phyloP scores from a whole-genome alignment of 2,329 filamentous ascomycete species.

The Fusarium dlaminii region DNA sequence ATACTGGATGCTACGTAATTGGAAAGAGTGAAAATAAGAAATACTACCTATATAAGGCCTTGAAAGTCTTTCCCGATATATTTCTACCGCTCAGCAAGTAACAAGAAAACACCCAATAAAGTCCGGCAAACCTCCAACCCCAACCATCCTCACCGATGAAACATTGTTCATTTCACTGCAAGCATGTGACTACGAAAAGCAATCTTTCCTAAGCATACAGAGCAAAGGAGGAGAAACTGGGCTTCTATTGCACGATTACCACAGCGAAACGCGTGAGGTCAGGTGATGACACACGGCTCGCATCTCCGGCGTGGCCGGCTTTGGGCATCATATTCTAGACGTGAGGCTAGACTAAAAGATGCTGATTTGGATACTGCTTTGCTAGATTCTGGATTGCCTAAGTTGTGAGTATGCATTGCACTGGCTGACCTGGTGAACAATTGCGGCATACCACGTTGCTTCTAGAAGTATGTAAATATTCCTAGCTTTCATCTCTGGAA shows the following conservation, averaged over 20 bases:
- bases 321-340: background rate
- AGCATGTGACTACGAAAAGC: background rate
- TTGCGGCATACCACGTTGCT: background rate
- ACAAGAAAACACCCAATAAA: background rate
- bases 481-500: background rate
- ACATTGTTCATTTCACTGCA: background rate
- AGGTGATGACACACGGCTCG: conserved; percentile 10
- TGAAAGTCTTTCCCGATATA: background rate
- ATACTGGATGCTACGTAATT: background rate
- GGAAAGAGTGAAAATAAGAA: background rate
- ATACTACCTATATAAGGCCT: background rate
- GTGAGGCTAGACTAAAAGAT: background rate
- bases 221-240: background rate
- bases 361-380: background rate
- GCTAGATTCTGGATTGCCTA: background rate
- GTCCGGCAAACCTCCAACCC: background rate
- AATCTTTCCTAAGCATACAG: background rate
- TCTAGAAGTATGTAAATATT: background rate
- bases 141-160: background rate
- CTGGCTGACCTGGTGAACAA: background rate
- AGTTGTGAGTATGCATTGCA: background rate
- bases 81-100: background rate
- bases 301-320: background rate
- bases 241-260: conserved; percentile 13
- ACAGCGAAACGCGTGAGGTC: conserved; percentile 22